These are phyloP conservation scores for Pyropia haitanensis DNA, from an alignment of 23 red algal genomes.

Conservation along the genomic window DNA sequence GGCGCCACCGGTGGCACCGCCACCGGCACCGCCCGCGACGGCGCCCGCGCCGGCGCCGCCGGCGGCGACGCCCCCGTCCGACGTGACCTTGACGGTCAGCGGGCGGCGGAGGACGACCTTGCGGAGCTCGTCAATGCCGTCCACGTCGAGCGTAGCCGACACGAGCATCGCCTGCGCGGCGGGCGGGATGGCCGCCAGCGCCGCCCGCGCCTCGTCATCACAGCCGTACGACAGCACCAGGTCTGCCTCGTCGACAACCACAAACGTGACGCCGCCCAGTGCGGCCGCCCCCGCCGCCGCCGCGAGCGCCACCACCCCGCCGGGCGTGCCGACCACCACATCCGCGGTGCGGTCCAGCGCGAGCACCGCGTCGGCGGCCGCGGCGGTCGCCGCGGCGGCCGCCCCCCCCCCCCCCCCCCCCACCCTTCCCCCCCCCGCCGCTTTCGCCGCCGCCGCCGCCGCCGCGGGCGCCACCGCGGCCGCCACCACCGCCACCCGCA, in stretches of 20 bases:
- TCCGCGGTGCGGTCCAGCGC: slow-evolving; percentile 22
- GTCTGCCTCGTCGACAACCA: slow-evolving; percentile 98
- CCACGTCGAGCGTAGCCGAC: slow-evolving; percentile 79
- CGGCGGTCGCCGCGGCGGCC: neutral
- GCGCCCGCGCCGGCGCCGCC: too few relatives aligned
- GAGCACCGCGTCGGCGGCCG: slow-evolving; percentile 48
- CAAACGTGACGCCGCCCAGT: slow-evolving; percentile 34
- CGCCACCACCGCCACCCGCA: slow-evolving; percentile 23
- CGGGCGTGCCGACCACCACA: slow-evolving; percentile 83
- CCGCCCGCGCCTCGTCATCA: slow-evolving; percentile 31
- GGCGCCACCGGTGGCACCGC: slow-evolving; percentile 2
- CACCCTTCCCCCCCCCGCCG: too few relatives aligned
- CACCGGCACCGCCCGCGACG: too few relatives aligned
- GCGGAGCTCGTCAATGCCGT: slow-evolving; percentile 59
- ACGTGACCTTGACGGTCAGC: slow-evolving; percentile 46
- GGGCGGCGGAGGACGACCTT: slow-evolving; percentile 66
- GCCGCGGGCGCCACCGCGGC: neutral
- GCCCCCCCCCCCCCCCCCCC: neutral
- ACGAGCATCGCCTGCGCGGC: slow-evolving; percentile 82
- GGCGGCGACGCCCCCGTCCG: slow-evolving; percentile 17
- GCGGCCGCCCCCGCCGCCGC: neutral
- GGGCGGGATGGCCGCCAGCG: slow-evolving; percentile 43
- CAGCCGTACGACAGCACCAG: slow-evolving; percentile 87
- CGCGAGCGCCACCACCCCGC: slow-evolving; percentile 11
- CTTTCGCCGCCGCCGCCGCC: neutral